These are phyloP conservation scores for Tulasnella sp. DNA, from an alignment of 768 basidiomycete genomes.

Conservation along the genomic window DNA sequence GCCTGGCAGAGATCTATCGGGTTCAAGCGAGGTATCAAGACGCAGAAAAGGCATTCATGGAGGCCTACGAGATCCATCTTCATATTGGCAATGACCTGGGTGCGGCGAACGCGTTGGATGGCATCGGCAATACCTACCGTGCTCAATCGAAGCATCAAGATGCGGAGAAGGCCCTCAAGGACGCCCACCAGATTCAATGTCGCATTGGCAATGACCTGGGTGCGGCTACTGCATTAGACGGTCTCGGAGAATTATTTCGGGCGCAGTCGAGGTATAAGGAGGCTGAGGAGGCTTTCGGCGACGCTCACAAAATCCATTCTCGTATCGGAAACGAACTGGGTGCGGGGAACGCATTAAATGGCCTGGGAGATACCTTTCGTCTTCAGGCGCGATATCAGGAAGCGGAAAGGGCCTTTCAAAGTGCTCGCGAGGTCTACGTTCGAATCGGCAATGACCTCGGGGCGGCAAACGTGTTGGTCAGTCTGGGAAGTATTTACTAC, in stretches of 20 bases:
- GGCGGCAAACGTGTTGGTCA: neutral
- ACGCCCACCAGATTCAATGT: neutral
- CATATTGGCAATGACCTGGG: neutral
- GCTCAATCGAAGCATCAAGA: neutral
- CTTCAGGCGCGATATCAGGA: neutral
- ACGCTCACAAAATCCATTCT: neutral
- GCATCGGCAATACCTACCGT: neutral
- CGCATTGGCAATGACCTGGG: neutral
- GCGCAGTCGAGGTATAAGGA: neutral
- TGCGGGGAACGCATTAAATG: neutral
- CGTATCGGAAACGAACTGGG: neutral
- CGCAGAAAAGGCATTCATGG: neutral
- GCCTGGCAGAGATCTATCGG: neutral
- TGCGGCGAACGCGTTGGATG: neutral
- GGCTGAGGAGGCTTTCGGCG: neutral
- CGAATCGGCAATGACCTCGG: neutral
- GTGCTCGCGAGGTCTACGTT: neutral
- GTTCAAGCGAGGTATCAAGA: neutral
- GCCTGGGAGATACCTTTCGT: neutral
- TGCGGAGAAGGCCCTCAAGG: neutral
- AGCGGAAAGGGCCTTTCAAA: neutral
- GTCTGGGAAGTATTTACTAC: neutral
- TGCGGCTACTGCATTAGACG: neutral
- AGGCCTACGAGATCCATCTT: neutral
- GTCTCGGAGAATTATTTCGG: neutral